Conservation (phyloP, 139 green algal species). For the Mesotaenium endlicherianum region DNA sequence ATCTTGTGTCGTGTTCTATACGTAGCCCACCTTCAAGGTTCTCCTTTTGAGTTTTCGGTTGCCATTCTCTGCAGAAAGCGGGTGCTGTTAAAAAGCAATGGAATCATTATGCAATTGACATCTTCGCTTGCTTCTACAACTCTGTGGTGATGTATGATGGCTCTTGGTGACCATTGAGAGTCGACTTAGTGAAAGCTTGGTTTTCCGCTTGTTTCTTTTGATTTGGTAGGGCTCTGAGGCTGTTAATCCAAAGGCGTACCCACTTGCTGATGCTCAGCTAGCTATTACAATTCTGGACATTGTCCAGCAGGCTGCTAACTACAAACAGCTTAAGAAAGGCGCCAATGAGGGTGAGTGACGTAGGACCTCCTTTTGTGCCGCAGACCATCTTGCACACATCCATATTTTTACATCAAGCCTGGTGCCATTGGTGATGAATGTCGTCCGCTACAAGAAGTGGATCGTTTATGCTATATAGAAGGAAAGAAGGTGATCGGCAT, state of each 20-base stretch:
- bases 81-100: background rate
- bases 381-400: no score
- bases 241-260: slow-evolving; percentile 99
- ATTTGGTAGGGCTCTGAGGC: slow-evolving; percentile 53
- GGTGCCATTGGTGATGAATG: no score
- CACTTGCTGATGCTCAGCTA: slow-evolving; percentile 79
- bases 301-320: slow-evolving; percentile 96
- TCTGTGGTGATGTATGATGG: background rate
- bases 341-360: slow-evolving; percentile 89
- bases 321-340: slow-evolving; percentile 99
- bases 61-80: background rate
- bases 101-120: background rate
- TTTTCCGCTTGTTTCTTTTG: background rate
- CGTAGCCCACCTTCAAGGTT: background rate
- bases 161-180: background rate
- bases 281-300: slow-evolving; percentile 98
- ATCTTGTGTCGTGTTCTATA: background rate
- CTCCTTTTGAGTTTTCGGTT: background rate
- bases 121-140: background rate
- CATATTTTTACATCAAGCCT: no score
- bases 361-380: no score
- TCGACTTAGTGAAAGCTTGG: background rate
- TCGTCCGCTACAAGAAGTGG: no score
- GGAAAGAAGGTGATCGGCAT: no score
- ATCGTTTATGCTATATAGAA: no score